A percentile compares a stretch with the other conserved stretches of the same genome.
Conservation (phyloP, 345 rosid species). For the Dipteronia sinensis region DNA sequence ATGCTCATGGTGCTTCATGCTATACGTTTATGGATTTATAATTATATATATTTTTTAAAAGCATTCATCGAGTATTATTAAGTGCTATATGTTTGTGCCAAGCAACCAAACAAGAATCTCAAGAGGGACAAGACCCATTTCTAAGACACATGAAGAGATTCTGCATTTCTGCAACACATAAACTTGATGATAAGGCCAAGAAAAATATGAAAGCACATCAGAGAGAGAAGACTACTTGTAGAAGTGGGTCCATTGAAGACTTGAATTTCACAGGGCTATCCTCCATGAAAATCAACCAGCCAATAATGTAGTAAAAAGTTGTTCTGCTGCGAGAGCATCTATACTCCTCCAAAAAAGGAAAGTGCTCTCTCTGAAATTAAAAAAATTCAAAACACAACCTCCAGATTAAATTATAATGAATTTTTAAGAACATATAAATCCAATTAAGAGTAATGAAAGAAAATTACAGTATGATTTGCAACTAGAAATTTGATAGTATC, state of each 20-base stretch:
- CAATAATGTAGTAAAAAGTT: conserved; percentile 90
- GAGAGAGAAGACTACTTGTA: conserved; percentile 52
- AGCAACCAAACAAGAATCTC: background rate
- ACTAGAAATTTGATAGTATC: conserved; percentile 89
- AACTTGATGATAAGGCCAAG: background rate
- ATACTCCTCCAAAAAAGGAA: conserved; percentile 87
- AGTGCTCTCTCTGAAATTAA: conserved; percentile 86
- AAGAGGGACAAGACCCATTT: background rate
- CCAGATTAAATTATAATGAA: background rate
- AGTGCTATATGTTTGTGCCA: background rate
- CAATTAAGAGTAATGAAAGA: conserved; percentile 21
- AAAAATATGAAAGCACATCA: background rate
- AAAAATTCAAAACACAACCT: conserved; percentile 17
- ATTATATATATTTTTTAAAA: too few relatives aligned
- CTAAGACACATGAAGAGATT: conserved; percentile 9
- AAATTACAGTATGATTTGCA: conserved; percentile 90
- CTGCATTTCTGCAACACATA: background rate
- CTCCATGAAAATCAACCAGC: conserved; percentile 97
- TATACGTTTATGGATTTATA: background rate
- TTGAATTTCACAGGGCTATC: conserved; percentile 95
- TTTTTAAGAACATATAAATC: conserved; percentile 17
- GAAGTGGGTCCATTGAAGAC: conserved; percentile 94
- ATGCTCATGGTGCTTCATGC: background rate
- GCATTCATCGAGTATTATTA: background rate
- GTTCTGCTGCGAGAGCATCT: conserved; percentile 98